Evolutionary conservation across 2,329 filamentous ascomycete genomes (phyloP).

Genomic region (Cordyceps militaris): DNA sequence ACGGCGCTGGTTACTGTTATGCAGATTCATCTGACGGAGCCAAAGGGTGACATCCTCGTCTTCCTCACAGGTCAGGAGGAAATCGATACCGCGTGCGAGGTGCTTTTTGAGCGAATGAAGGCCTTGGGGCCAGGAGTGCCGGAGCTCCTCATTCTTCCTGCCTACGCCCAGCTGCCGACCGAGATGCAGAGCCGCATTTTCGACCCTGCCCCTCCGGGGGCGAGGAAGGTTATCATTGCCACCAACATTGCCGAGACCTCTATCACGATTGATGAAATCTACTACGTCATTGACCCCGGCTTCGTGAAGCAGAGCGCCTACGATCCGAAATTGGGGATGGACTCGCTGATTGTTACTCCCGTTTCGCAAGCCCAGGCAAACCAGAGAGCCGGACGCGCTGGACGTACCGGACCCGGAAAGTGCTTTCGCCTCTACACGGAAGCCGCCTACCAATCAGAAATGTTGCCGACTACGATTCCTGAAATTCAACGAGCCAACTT

Average conservation of each 20-base stretch:
- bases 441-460: conserved; percentile 79
- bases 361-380: conserved; percentile 89
- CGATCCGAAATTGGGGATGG: conserved; percentile 77
- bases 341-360: conserved; percentile 73
- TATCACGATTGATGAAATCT: conserved; percentile 86
- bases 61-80: conserved; percentile 92
- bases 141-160: conserved; percentile 48
- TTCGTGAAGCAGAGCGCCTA: conserved; percentile 87
- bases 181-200: conserved; percentile 96
- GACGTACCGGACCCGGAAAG: conserved; percentile 83
- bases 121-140: conserved; percentile 56
- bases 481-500: conserved; percentile 92
- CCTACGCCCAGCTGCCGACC: conserved; percentile 82
- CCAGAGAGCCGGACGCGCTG: conserved; percentile 83
- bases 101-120: conserved; percentile 65
- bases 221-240: conserved; percentile 82
- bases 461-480: conserved; percentile 91
- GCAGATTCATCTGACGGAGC: conserved; percentile 76
- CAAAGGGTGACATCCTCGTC: conserved; percentile 78
- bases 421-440: conserved; percentile 92
- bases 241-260: conserved; percentile 97
- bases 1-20: conserved; percentile 75
- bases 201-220: conserved; percentile 72
- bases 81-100: conserved; percentile 76
- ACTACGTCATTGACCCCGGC: conserved; percentile 84